phyloP scores from a whole-genome alignment of 768 basidiomycete genomes.

The Steccherinum ochraceum region DNA sequence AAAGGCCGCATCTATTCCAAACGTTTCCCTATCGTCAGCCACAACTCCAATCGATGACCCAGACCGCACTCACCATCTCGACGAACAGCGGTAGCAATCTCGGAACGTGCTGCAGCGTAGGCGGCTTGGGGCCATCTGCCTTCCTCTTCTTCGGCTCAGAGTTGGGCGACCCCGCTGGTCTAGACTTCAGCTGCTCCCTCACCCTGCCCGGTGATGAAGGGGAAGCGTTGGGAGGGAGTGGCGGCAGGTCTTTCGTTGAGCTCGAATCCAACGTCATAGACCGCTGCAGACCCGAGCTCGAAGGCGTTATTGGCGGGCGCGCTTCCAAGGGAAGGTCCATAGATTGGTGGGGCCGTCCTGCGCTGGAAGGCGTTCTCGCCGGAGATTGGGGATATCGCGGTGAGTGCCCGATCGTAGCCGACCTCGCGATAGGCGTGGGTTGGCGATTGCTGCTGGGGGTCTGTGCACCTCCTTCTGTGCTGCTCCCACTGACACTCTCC shows the following conservation, averaged over 20 bases:
- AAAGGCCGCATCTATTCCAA: conserved; percentile 30
- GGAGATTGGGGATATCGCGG: conserved; percentile 3
- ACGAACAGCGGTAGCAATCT: conserved; percentile 81
- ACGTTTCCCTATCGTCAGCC: background rate
- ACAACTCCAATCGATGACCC: background rate
- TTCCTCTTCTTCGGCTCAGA: conserved; percentile 32
- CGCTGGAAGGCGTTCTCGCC: background rate
- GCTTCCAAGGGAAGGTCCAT: conserved; percentile 8
- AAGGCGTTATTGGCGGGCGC: conserved; percentile 26
- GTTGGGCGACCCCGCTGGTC: conserved; percentile 4
- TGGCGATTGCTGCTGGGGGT: background rate
- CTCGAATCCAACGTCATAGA: conserved; percentile 30
- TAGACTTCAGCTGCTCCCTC: conserved; percentile 2
- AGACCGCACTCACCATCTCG: conserved; percentile 71
- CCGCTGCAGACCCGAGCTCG: conserved; percentile 36
- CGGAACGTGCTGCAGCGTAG: conserved; percentile 74
- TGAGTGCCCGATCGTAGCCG: conserved; percentile 16
- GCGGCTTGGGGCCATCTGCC: conserved; percentile 50
- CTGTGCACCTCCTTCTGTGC: conserved; percentile 13
- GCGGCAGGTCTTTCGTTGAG: conserved; percentile 36
- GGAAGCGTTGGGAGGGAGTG: conserved; percentile 25
- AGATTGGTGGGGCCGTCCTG: conserved; percentile 4
- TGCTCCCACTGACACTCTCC: conserved; percentile 11
- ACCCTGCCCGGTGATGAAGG: conserved; percentile 17
- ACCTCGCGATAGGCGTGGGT: conserved; percentile 9